Evolutionary conservation across 192 early-diverging fungal genomes (phyloP), one percentile per base, ranked within the genome.

Genomic region (Gigaspora rosea): DNA sequence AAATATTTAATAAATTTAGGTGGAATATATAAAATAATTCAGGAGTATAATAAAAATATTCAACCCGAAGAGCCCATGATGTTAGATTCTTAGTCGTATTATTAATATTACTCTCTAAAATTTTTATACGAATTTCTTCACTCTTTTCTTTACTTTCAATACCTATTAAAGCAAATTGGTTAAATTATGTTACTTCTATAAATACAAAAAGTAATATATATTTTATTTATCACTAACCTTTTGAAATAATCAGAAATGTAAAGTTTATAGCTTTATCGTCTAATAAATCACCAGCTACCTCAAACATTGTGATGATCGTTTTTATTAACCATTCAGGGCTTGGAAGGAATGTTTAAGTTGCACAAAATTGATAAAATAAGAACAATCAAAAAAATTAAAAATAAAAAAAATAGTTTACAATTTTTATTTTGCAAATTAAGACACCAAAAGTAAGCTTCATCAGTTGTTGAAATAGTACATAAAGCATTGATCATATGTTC

Each of bases 401-500:
- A n/a, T 50, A 49, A 65, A 64, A 16, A 15, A 49, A n/a, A 49
- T 61, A 64, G 1, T 0, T 51, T 8, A 15, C 1, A 2, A 49
- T 4, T n/a, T 27, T 64, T 8, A 20, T 13, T 48, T 20, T 47
- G 13, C n/a, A 32, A 27, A 54, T 11, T 22, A n/a, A 22, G 64
- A 75, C 35, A 75, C 61, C 47, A 75, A 64, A 49, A 54, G 32
- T 41, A 50, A 64, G 13, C 61, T 36, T 52, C 33, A 54, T 75
- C 73, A 8, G 57, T 49, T 48, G 33, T 33, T n/a, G 49, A 65
- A 48, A 46, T 64, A 12, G 20, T 50, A 50, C 61, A 22, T 52
- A 75, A 64, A n/a, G 46, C 73, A 18, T 65, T 56, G 6, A 64
- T 64, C 57, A 75, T 75, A 41, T 54, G n/a, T 54, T 75, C 73